Evolutionary conservation across 768 basidiomycete genomes (phyloP).

Genomic region (Trichaptum fuscoviolaceum): DNA sequence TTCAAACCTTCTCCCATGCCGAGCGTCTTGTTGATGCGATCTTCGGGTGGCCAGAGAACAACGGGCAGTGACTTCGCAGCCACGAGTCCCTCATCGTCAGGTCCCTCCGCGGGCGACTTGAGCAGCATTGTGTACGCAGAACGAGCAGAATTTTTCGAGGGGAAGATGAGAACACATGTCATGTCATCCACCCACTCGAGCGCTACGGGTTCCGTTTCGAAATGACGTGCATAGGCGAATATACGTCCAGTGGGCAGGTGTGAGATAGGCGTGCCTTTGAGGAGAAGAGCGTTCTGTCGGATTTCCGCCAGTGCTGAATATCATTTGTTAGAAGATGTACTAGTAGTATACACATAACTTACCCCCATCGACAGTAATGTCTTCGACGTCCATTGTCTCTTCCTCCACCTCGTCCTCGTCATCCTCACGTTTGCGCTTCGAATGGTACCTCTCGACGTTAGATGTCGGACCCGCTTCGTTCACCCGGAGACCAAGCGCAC

Average conservation of each 20-base stretch:
- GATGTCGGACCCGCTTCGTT: slow-evolving; percentile 1
- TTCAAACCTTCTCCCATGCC: slow-evolving; percentile 66
- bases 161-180: slow-evolving; percentile 76
- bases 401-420: slow-evolving; percentile 32
- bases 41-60: slow-evolving; percentile 74
- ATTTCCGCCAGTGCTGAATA: slow-evolving; percentile 14
- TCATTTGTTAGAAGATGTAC: not conserved
- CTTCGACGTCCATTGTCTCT: slow-evolving; percentile 25
- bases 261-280: slow-evolving; percentile 69
- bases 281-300: slow-evolving; percentile 63
- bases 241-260: slow-evolving; percentile 71
- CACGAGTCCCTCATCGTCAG: slow-evolving; percentile 52
- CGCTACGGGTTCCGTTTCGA: slow-evolving; percentile 66
- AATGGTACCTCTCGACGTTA: slow-evolving; percentile 13
- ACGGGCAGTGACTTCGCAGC: slow-evolving; percentile 67
- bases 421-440: slow-evolving; percentile 44
- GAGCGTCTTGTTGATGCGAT: slow-evolving; percentile 66
- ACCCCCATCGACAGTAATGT: slow-evolving; percentile 9
- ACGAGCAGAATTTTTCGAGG: slow-evolving; percentile 47
- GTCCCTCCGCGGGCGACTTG: slow-evolving; percentile 42
- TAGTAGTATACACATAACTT: not conserved
- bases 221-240: slow-evolving; percentile 79
- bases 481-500: slow-evolving; percentile 44
- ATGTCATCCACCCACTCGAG: slow-evolving; percentile 86
- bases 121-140: slow-evolving; percentile 45